Evolutionary conservation across 352 stramenopile genomes (phyloP), one percentile per base, ranked within the genome.

Genomic region (Paralagenidium karlingii): DNA sequence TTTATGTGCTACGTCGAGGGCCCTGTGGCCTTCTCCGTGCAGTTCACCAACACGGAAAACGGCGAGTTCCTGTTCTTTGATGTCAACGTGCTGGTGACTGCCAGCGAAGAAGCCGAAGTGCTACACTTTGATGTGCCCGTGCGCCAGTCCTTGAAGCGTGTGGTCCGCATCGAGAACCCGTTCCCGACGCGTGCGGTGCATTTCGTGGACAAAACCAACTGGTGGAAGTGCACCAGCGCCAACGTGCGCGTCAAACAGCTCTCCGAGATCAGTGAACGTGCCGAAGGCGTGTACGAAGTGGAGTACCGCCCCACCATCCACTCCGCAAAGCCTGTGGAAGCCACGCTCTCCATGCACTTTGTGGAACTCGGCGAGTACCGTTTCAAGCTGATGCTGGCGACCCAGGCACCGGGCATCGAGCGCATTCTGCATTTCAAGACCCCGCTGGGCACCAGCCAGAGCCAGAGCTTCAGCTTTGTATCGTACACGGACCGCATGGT

Each of bases 131-230:
- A 94, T 34, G 76, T 81, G 1, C 75, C 74, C 5, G 81, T 96
- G 30, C 74, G 86, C 1, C 84, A 94, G 31, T 63, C 68, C 1
- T 51, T 88, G 13, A 75, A 76, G 47, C 82, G 84, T 36, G 49
- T 73, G 5, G 63, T 96, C 34, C 66, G 69, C n/a, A 92, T 96
- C 31, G 85, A 93, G 26, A 96, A 96, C 36, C 87, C 87, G 18
- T 83, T 96, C 18, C 39, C 27, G 0, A 56, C 71, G 10, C 56
- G 42, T 16, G 21, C 43, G n/a, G 63, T 94, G 13, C 55, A 60
- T 2, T 90, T 89, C 34, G 54, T 51, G 3, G 64, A 90, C 44
- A 58, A 53, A 37, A 42, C 59, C 12, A 55, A 60, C 5, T 94
- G 75, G 80, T 96, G 85, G 87, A 69, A 64, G 33, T 84, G 71